Evolutionary conservation across 1,284 basidiomycete species (phyloP).

Genomic region (Chondrostereum purpureum): DNA sequence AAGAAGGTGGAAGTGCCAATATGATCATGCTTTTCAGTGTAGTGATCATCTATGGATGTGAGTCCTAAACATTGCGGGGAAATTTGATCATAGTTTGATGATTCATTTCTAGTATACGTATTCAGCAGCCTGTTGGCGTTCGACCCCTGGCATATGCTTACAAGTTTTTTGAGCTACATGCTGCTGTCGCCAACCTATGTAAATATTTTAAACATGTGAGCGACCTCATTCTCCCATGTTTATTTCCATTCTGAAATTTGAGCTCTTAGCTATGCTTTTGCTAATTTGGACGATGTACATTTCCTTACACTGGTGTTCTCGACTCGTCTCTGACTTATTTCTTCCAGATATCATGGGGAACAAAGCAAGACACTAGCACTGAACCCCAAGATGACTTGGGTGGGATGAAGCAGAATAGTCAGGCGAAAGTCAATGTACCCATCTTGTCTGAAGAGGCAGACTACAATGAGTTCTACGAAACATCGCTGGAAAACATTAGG

Average conservation of each 20-base stretch:
- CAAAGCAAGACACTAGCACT: conserved; percentile 70
- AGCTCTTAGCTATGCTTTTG: conserved; percentile 61
- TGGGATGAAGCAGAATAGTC: conserved; percentile 69
- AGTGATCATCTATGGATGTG: conserved; percentile 79
- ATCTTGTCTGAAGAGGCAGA: conserved; percentile 83
- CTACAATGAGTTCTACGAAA: conserved; percentile 85
- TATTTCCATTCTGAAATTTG: conserved; percentile 8
- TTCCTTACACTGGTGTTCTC: no score
- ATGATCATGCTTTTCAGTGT: conserved; percentile 80
- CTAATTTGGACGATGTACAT: conserved; percentile 81
- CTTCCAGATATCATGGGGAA: conserved; percentile 84
- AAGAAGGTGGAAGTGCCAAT: conserved; percentile 61
- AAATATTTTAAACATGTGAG: conserved; percentile 81
- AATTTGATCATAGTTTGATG: conserved; percentile 2
- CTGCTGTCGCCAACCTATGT: conserved; percentile 86
- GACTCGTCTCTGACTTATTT: no score
- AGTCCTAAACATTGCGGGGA: conserved; percentile 22
- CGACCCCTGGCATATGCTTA: conserved; percentile 92
- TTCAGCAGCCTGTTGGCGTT: conserved; percentile 80
- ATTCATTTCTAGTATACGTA: conserved; percentile 51
- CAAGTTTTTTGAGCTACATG: conserved; percentile 86
- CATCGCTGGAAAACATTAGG: conserved; percentile 78
- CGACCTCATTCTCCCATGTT: background rate
- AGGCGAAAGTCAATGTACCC: conserved; percentile 84
- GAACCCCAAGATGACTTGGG: conserved; percentile 80